Evolutionary conservation across 148 eudicot genomes (phyloP).

Genomic region (Camellia japonica): DNA sequence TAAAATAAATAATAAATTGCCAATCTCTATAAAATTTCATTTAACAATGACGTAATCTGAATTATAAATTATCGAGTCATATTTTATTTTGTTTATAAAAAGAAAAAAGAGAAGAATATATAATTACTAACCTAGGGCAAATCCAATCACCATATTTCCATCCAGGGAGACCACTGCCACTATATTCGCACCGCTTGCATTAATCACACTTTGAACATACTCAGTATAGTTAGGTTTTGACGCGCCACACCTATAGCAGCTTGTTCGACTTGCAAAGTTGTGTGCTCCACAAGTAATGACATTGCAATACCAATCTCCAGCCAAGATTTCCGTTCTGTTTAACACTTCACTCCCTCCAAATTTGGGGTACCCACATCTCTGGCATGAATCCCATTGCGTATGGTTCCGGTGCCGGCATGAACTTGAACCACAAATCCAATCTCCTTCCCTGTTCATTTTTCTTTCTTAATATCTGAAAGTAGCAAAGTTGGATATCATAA

Average conservation of each 20-base stretch:
- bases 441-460: slow-evolving; percentile 58
- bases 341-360: slow-evolving; percentile 27
- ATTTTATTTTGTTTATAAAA: no score
- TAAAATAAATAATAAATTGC: no score
- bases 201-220: slow-evolving; percentile 34
- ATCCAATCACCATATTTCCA: slow-evolving; percentile 93
- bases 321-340: slow-evolving; percentile 41
- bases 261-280: slow-evolving; percentile 77
- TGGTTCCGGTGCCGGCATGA: slow-evolving; percentile 76
- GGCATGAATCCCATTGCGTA: slow-evolving; percentile 67
- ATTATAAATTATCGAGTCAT: no score
- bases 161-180: slow-evolving; percentile 51
- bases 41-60: not conserved
- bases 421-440: slow-evolving; percentile 85
- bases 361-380: slow-evolving; percentile 54
- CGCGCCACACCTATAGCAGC: slow-evolving; percentile 55
- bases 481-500: no score
- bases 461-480: not conserved
- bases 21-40: not conserved
- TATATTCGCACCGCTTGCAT: slow-evolving; percentile 31
- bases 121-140: slow-evolving; percentile 61
- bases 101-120: not conserved
- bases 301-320: slow-evolving; percentile 91
- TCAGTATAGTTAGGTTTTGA: slow-evolving; percentile 28
- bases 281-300: slow-evolving; percentile 66